Evolutionary conservation across 208 protist genomes (phyloP).

Genomic region (Leishmania tarentolae): DNA sequence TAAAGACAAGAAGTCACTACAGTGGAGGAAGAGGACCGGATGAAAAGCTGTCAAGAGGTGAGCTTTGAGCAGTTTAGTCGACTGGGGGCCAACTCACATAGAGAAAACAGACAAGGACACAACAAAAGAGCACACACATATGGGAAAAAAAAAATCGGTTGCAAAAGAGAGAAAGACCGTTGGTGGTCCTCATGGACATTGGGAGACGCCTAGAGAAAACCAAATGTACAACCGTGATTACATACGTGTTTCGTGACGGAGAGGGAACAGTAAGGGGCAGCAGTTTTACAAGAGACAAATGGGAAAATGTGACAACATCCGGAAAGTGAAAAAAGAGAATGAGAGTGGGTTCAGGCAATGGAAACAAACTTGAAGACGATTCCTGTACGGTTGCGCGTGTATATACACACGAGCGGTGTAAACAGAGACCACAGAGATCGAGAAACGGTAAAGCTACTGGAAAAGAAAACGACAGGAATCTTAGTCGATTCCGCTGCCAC

Average conservation of each 20-base stretch:
- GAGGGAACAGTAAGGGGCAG: conserved; percentile 1
- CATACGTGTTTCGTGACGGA: background rate
- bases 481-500: conserved; percentile 33
- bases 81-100: background rate
- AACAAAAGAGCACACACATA: too few species aligned
- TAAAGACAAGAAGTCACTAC: background rate
- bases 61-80: background rate
- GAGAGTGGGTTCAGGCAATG: background rate
- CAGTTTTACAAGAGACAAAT: background rate
- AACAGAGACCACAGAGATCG: background rate
- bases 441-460: background rate
- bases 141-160: background rate
- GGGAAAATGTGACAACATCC: background rate
- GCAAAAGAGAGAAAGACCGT: background rate
- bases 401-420: background rate
- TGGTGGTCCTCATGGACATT: background rate
- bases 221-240: background rate
- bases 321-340: background rate
- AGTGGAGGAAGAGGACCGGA: background rate
- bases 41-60: background rate
- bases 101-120: background rate
- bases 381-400: background rate
- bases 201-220: background rate
- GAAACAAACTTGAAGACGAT: background rate
- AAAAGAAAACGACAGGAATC: background rate